Percentiles rank a stretch among this genome's conserved stretches.
These are phyloP conservation scores for Stereum hirsutum DNA, from an alignment of 1,284 basidiomycete species.

Conservation along the genomic window DNA sequence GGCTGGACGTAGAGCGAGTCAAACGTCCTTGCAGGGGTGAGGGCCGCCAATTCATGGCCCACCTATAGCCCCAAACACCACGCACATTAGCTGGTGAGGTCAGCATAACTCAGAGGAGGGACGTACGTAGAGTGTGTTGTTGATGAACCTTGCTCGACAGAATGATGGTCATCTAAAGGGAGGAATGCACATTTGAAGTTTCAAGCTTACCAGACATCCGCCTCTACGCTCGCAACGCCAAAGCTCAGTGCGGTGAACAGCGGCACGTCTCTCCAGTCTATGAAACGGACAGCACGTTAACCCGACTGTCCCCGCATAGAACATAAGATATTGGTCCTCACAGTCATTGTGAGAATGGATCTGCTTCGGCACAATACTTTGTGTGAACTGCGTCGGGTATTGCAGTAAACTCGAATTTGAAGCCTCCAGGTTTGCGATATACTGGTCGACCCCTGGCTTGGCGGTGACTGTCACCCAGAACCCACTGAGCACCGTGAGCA, in stretches of 20 bases:
- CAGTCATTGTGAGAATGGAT: constrained; percentile 53
- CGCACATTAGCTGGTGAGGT: neutral
- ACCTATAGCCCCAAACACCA: constrained; percentile 21
- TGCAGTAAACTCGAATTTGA: constrained; percentile 32
- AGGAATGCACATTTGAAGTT: no score
- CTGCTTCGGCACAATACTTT: constrained; percentile 37
- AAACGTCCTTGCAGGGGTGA: constrained; percentile 24
- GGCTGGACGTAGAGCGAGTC: constrained; percentile 41
- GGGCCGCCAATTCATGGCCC: constrained; percentile 33
- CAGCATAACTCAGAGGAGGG: neutral
- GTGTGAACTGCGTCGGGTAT: constrained; percentile 43
- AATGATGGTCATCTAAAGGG: no score
- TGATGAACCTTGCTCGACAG: no score
- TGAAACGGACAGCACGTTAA: neutral
- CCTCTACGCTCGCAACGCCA: constrained; percentile 45
- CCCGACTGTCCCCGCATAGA: neutral
- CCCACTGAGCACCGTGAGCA: no score
- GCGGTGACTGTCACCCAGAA: no score
- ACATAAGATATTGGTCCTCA: constrained; percentile 16
- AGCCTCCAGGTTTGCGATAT: constrained; percentile 29
- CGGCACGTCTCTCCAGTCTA: constrained; percentile 47
- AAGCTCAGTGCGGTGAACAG: constrained; percentile 38
- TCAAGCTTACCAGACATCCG: constrained; percentile 41
- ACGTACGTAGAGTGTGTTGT: constrained; percentile 36
- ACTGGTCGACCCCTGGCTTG: constrained; percentile 25